phyloP scores from a whole-genome alignment of 176 grass and related monocot species.

The Oryza longistaminata region DNA sequence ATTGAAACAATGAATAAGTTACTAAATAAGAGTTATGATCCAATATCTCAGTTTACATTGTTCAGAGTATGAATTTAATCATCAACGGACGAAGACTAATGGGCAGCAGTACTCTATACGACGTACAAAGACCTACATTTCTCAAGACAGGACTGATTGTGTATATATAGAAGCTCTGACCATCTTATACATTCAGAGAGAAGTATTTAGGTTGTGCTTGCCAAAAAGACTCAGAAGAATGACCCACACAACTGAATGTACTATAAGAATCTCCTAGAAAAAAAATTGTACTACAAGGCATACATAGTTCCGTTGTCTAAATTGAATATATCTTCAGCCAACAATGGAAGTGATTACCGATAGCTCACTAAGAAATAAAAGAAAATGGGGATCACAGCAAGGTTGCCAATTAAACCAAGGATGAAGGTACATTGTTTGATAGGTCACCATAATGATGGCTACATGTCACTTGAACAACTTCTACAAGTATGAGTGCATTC shows the following conservation, averaged over 20 bases:
- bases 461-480: neutral
- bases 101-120: too few relatives aligned
- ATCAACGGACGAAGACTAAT: neutral
- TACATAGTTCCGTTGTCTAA: neutral
- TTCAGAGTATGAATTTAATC: neutral
- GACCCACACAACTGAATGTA: neutral
- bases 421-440: neutral
- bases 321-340: neutral
- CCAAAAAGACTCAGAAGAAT: neutral
- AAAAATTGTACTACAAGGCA: neutral
- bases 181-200: neutral
- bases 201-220: neutral
- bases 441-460: neutral
- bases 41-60: neutral
- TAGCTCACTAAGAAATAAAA: neutral
- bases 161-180: neutral
- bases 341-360: neutral
- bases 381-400: neutral
- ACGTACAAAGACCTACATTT: neutral
- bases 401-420: neutral
- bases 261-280: neutral
- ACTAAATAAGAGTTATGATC: neutral
- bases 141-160: neutral
- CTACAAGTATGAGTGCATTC: neutral
- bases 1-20: neutral